These are phyloP conservation scores for Colletotrichum kahawae DNA, from an alignment of 2,329 filamentous ascomycete genomes.

Conservation along the genomic window DNA sequence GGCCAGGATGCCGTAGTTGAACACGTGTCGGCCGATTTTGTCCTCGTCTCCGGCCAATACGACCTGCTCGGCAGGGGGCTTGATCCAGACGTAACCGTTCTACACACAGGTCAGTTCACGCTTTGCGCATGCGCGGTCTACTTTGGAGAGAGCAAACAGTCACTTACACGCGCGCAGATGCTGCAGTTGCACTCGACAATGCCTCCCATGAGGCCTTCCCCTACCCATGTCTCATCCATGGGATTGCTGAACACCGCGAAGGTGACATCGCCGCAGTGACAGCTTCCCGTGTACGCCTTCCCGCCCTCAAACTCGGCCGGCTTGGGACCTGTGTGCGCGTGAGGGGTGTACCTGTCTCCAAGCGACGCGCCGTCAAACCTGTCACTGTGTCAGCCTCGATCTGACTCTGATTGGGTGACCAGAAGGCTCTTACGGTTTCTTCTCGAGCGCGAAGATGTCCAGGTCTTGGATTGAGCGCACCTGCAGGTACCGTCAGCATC, in stretches of 20 bases:
- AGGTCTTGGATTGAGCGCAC: constrained; percentile 47
- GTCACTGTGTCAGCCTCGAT: constrained; percentile 3
- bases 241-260: constrained; percentile 47
- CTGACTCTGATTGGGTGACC: background rate
- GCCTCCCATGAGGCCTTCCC: constrained; percentile 21
- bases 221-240: constrained; percentile 39
- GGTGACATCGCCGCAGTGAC: constrained; percentile 57
- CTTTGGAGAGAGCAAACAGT: background rate
- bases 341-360: constrained; percentile 36
- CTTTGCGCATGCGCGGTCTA: background rate
- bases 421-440: constrained; percentile 34
- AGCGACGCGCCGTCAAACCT: constrained; percentile 44
- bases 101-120: constrained; percentile 23
- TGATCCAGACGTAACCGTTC: constrained; percentile 51
- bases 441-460: constrained; percentile 45
- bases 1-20: constrained; percentile 31
- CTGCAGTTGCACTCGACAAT: constrained; percentile 57
- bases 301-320: constrained; percentile 43
- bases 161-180: constrained; percentile 46
- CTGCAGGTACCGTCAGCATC: constrained; percentile 29
- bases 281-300: constrained; percentile 53
- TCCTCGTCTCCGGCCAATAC: constrained; percentile 41
- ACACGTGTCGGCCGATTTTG: constrained; percentile 43
- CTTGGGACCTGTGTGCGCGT: constrained; percentile 43
- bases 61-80: constrained; percentile 43